Evolutionary conservation across 164 flowering plant species (phyloP).

Genomic region (Cinnamomum chago): DNA sequence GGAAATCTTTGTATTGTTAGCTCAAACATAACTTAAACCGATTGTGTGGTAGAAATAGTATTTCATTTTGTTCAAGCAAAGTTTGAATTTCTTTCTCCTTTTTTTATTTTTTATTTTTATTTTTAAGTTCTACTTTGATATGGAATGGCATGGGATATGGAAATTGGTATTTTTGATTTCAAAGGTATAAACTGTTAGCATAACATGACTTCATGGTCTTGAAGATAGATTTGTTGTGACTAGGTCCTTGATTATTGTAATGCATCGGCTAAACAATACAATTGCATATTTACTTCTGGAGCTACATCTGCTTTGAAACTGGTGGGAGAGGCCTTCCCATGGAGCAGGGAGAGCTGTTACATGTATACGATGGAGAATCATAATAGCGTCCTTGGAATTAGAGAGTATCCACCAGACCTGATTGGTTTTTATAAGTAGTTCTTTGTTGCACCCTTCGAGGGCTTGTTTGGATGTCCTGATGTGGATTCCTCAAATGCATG

Average conservation of each 20-base stretch:
- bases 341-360: slow-evolving; percentile 69
- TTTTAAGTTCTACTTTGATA: not conserved
- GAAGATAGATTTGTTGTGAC: slow-evolving; percentile 5
- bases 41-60: too few species aligned
- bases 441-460: too few species aligned
- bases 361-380: slow-evolving; percentile 95
- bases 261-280: slow-evolving; percentile 80
- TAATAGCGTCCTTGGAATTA: slow-evolving; percentile 93
- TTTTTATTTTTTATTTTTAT: too few species aligned
- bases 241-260: slow-evolving; percentile 82
- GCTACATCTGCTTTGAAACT: slow-evolving; percentile 89
- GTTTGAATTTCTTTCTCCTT: not conserved
- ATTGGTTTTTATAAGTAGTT: not conserved
- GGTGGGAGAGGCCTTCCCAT: slow-evolving; percentile 92
- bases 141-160: not conserved
- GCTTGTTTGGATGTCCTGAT: not conserved
- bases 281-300: slow-evolving; percentile 93
- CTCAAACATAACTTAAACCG: too few species aligned
- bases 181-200: not conserved
- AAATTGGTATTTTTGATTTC: not conserved
- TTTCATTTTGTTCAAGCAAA: not conserved
- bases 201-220: slow-evolving; percentile 1
- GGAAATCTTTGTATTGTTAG: too few species aligned
- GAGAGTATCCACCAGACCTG: slow-evolving; percentile 76
- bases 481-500: too few species aligned